A percentile compares a stretch with the other conserved stretches of the same genome.
Evolutionary conservation across 2,329 filamentous ascomycete species (phyloP).

Genomic region (Monosporascus sp.): DNA sequence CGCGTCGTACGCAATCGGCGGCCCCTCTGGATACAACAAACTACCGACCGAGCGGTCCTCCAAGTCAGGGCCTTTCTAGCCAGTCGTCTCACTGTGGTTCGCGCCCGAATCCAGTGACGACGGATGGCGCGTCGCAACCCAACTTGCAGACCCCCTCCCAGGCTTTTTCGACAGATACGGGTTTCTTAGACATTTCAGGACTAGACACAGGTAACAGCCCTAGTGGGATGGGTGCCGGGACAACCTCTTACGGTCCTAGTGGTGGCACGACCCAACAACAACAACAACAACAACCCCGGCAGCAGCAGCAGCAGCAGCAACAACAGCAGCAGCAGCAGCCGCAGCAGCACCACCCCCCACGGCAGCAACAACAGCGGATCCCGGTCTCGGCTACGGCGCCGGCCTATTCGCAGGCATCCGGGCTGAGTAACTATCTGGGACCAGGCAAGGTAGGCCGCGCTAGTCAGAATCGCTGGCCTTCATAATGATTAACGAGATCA

Average conservation of each 20-base stretch:
- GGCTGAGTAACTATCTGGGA: slow-evolving; percentile 21
- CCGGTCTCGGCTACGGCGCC: slow-evolving; percentile 19
- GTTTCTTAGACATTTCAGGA: slow-evolving; percentile 24
- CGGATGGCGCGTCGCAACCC: slow-evolving; percentile 24
- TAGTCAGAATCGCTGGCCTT: slow-evolving; percentile 21
- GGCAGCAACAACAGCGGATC: slow-evolving; percentile 19
- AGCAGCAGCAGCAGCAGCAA: slow-evolving; percentile 7
- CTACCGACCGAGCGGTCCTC: slow-evolving; percentile 19
- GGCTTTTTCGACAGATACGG: slow-evolving; percentile 21
- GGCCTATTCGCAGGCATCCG: slow-evolving; percentile 21
- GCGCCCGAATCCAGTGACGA: slow-evolving; percentile 20
- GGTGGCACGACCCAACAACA: slow-evolving; percentile 18
- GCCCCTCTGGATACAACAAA: slow-evolving; percentile 25
- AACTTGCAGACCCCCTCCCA: slow-evolving; percentile 21
- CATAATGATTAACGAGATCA: slow-evolving; percentile 11
- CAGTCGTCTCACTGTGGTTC: slow-evolving; percentile 27
- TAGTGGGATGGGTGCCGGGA: slow-evolving; percentile 18
- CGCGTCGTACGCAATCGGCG: slow-evolving; percentile 24
- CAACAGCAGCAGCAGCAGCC: slow-evolving; percentile 25
- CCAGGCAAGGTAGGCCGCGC: slow-evolving; percentile 20
- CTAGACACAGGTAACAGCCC: slow-evolving; percentile 22
- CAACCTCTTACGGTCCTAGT: slow-evolving; percentile 20
- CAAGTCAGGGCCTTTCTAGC: slow-evolving; percentile 20
- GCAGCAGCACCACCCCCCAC: slow-evolving; percentile 21
- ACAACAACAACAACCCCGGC: slow-evolving; percentile 12